Evolutionary conservation across 345 rosid genomes (phyloP).

Genomic region (Isatis tinctoria): DNA sequence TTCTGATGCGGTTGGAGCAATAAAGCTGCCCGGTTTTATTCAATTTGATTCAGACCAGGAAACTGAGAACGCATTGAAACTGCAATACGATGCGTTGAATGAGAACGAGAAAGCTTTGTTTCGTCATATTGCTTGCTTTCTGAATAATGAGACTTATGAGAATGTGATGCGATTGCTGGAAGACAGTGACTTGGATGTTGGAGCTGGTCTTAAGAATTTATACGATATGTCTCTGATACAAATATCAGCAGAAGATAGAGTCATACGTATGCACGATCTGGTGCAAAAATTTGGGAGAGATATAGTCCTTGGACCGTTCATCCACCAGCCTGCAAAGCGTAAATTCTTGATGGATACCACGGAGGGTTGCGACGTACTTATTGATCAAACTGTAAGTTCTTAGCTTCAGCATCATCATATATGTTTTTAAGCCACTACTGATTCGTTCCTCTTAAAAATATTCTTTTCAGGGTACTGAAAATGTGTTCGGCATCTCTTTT

Average conservation of each 20-base stretch:
- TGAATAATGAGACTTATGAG: neutral
- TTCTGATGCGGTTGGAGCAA: neutral
- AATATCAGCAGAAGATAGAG: neutral
- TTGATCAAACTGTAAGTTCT: neutral
- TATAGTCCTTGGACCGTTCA: neutral
- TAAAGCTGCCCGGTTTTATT: no score
- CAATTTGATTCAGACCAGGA: neutral
- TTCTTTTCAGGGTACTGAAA: neutral
- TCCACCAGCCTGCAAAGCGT: neutral
- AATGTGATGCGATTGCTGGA: neutral
- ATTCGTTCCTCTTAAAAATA: neutral
- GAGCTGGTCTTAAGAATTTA: neutral
- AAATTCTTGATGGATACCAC: neutral
- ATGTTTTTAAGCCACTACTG: neutral
- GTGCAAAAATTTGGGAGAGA: neutral
- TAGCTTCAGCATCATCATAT: neutral
- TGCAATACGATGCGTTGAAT: neutral
- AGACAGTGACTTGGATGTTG: neutral
- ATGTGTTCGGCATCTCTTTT: neutral
- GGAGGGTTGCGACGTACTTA: neutral
- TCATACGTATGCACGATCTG: neutral
- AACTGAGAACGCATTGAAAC: neutral
- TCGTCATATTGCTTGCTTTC: neutral
- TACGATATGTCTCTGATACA: neutral
- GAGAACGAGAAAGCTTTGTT: neutral